These are phyloP conservation scores for Citrullus amarus DNA, from an alignment of 306 rosid genomes.

Conservation along the genomic window DNA sequence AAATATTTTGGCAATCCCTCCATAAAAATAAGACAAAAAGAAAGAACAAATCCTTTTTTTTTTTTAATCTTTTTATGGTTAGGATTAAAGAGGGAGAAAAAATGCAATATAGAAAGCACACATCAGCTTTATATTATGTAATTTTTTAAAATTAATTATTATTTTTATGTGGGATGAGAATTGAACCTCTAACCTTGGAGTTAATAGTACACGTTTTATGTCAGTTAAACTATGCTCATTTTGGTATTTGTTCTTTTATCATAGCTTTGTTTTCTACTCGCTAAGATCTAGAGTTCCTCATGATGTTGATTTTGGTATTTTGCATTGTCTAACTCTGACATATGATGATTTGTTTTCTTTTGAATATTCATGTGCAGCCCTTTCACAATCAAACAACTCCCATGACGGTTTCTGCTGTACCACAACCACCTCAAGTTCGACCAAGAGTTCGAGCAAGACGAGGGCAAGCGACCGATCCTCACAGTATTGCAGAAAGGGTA, in stretches of 20 bases:
- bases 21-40: not conserved
- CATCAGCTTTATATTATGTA: no score
- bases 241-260: no score
- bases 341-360: not conserved
- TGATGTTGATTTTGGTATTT: not conserved
- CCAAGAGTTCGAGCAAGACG: slow-evolving; percentile 95
- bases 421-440: slow-evolving; percentile 56
- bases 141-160: no score
- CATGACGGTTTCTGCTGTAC: slow-evolving; percentile 20
- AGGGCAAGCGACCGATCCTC: slow-evolving; percentile 99
- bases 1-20: not conserved
- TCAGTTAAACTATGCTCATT: no score
- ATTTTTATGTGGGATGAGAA: not conserved
- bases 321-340: not conserved
- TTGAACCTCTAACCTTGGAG: not conserved
- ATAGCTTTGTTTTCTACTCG: not conserved
- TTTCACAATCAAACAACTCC: slow-evolving; percentile 46
- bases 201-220: not conserved
- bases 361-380: slow-evolving; percentile 19
- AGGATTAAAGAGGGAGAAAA: no score
- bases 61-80: no score
- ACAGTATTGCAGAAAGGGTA: slow-evolving; percentile 96
- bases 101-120: no score
- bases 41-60: not conserved
- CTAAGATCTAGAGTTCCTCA: not conserved